Base-by-base conservation (phyloP, 345 rosid species). In the Geranium rotundifolium region DNA sequence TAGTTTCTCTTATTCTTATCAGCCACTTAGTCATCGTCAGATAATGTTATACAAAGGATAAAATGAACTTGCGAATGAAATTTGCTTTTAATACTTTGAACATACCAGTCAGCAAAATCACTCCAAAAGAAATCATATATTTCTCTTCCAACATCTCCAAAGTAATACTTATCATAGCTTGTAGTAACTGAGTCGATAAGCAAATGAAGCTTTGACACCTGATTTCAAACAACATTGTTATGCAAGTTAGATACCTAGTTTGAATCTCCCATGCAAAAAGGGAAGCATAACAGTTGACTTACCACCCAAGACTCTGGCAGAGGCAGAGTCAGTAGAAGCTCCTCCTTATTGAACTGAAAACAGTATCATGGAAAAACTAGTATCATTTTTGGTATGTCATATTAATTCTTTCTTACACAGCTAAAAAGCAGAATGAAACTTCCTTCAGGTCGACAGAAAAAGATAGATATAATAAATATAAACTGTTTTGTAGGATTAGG, bases 241-340 rank as follows among this genome's bases (percentile, higher is more conserved):
- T 12, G 15, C 52, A 46, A 46, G 52, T 46, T 46, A 46, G 12
- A 46, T 9, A 14, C 3, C 52, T 14, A 46, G 3, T 46, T 12
- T 9, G 52, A 14, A 46, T 9, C 41, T 34, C 23, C 39, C 31
- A 54, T 16, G 20, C 56, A 66, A 23, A 66, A 30, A 23, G 60
- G 19, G 29, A 27, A 57, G 12, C 4, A 37, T 37, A 13, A 64
- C n/a, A 64, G 63, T 52, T 62, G 61, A 23, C 85, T 79, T 71
- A 92, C 98, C 97, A 83, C 95, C 97, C 98, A 92, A 72, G 90
- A 79, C 73, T 89, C 98, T 55, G 98, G 84, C 62, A 92, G 78
- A 63, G 95, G 91, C 71, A 90, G 78, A 60, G 58, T 67, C 30
- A 72, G 81, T 66, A 89, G 63, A 60, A 76, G 69, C 62, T 83